Conservation (phyloP, 768 basidiomycete genomes). For the Lactarius psammicola region DNA sequence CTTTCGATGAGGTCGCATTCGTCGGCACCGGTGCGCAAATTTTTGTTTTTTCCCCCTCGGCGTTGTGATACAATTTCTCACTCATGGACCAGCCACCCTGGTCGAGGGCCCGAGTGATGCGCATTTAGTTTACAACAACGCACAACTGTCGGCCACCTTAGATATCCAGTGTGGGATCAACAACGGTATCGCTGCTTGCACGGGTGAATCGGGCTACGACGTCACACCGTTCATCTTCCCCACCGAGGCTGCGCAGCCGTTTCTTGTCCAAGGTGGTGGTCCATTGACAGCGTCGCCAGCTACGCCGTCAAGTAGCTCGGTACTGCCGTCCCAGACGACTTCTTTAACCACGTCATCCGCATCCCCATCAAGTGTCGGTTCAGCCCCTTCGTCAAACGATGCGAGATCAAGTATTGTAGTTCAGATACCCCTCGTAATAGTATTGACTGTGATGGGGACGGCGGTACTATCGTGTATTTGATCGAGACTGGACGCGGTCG, state of each 20-base stretch:
- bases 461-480: neutral
- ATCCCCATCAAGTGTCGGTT: neutral
- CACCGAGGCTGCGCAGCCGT: neutral
- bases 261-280: constrained; percentile 16
- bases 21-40: constrained; percentile 14
- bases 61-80: neutral
- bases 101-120: constrained; percentile 16
- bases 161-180: constrained; percentile 15
- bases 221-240: neutral
- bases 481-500: too few relatives aligned
- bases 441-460: neutral
- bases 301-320: neutral
- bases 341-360: too few relatives aligned
- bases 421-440: neutral
- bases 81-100: constrained; percentile 5
- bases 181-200: constrained; percentile 11
- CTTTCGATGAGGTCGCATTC: neutral
- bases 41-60: neutral
- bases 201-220: neutral
- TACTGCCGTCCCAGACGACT: neutral
- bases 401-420: neutral
- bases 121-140: constrained; percentile 11
- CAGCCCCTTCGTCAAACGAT: neutral
- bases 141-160: neutral
- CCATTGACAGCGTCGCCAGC: neutral